These are phyloP conservation scores for Hypholoma sublateritium DNA, from an alignment of 768 basidiomycete genomes.

Conservation along the genomic window DNA sequence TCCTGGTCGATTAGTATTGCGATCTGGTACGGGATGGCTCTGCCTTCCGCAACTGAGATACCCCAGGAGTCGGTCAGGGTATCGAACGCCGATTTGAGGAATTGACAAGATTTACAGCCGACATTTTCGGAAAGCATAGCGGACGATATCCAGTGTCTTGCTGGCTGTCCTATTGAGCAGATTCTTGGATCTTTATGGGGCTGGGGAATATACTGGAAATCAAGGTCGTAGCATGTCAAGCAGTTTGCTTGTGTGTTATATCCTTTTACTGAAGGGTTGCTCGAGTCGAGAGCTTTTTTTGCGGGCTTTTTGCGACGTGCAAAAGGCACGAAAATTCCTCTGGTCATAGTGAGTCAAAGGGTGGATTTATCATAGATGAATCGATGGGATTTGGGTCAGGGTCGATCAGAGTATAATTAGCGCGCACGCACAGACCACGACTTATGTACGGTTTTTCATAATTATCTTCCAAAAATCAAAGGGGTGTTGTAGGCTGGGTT, in stretches of 20 bases:
- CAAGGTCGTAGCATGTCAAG: constrained; percentile 13
- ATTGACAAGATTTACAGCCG: constrained; percentile 8
- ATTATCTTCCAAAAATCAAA: no score
- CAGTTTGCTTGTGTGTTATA: not conserved
- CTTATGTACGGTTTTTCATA: no score
- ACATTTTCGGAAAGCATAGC: constrained; percentile 8
- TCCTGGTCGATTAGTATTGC: constrained; percentile 13
- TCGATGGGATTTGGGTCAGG: no score
- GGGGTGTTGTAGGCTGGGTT: no score
- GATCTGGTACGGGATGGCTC: constrained; percentile 6
- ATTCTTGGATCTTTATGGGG: constrained; percentile 11
- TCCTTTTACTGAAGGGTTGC: no score
- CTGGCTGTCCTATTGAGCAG: constrained; percentile 12
- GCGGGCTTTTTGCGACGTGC: no score
- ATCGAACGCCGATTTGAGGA: constrained; percentile 12
- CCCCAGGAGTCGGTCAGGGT: constrained; percentile 6
- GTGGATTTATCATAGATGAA: no score
- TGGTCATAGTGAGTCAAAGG: no score
- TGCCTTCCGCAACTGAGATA: not conserved
- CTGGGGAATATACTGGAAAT: constrained; percentile 13
- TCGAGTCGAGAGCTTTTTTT: no score
- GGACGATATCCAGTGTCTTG: constrained; percentile 12
- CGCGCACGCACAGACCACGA: no score
- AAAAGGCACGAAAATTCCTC: no score
- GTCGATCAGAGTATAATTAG: no score